Percentiles rank a stretch among this genome's conserved stretches.
Conservation (phyloP, 305 asterid genomes). For the Rubia peregrina region DNA sequence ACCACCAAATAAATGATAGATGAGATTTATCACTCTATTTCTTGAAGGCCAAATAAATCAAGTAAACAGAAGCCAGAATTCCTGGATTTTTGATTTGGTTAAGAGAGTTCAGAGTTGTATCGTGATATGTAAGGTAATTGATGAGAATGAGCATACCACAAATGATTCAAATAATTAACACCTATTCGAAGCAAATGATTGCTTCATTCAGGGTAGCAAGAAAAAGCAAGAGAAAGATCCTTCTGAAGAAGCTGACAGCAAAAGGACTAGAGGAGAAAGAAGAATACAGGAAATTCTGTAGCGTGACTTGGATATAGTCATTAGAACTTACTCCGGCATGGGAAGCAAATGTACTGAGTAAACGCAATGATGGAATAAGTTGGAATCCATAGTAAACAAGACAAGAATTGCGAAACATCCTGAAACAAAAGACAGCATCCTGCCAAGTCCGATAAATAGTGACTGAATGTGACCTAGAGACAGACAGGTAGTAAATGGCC, state of each 20-base stretch:
- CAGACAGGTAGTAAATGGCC: conserved; percentile 15
- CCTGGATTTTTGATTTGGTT: conserved; percentile 1
- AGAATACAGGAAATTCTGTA: conserved; percentile 2
- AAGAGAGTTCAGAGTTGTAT: not conserved
- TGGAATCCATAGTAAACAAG: conserved; percentile 19
- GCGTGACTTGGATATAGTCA: conserved; percentile 3
- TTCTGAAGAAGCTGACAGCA: conserved; percentile 11
- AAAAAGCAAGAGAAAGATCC: conserved; percentile 1
- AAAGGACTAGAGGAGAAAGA: conserved; percentile 6
- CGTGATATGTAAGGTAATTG: not conserved
- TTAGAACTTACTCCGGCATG: conserved; percentile 6
- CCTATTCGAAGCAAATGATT: not conserved
- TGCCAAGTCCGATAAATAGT: conserved; percentile 19
- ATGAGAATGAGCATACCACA: not conserved
- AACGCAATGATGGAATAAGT: conserved; percentile 18
- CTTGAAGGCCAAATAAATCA: not conserved
- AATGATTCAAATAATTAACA: not conserved
- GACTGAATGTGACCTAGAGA: conserved; percentile 19
- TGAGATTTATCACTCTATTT: not conserved
- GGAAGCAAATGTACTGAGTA: conserved; percentile 12
- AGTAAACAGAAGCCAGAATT: not conserved
- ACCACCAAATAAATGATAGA: not conserved
- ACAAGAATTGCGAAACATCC: conserved; percentile 19
- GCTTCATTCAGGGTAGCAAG: not conserved
- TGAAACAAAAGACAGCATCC: conserved; percentile 23